phyloP scores from a whole-genome alignment of 345 rosid species.

The Murraya koenigii region DNA sequence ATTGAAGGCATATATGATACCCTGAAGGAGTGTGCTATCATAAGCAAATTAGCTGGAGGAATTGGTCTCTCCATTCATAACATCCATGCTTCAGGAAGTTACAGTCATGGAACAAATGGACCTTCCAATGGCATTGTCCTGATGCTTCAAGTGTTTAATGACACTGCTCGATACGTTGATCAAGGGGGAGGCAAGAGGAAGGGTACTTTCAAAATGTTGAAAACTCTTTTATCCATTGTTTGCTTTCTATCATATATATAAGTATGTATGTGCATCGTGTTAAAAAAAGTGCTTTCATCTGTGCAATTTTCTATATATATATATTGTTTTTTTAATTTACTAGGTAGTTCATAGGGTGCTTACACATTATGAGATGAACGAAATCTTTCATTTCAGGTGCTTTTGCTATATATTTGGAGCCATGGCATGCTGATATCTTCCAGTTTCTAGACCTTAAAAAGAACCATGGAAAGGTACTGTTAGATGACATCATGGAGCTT shows the following conservation, averaged over 20 bases:
- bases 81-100: constrained; percentile 76
- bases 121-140: constrained; percentile 81
- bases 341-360: background rate
- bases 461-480: constrained; percentile 75
- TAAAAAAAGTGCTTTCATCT: background rate
- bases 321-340: background rate
- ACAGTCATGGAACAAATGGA: constrained; percentile 75
- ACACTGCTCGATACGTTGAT: constrained; percentile 85
- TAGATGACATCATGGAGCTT: background rate
- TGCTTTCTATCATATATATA: background rate
- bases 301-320: background rate
- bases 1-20: constrained; percentile 94
- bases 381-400: constrained; percentile 44
- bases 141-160: constrained; percentile 72
- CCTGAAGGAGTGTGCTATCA: constrained; percentile 89
- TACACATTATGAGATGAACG: background rate
- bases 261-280: background rate
- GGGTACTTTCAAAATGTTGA: constrained; percentile 29
- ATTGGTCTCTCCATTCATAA: constrained; percentile 87
- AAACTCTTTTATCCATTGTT: background rate
- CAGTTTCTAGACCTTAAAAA: constrained; percentile 72
- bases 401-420: constrained; percentile 86
- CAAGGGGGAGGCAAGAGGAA: constrained; percentile 92
- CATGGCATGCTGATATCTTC: constrained; percentile 81
- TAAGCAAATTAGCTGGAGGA: constrained; percentile 96